Base-by-base conservation (phyloP, 768 basidiomycete species). In the Auricularia heimuer region DNA sequence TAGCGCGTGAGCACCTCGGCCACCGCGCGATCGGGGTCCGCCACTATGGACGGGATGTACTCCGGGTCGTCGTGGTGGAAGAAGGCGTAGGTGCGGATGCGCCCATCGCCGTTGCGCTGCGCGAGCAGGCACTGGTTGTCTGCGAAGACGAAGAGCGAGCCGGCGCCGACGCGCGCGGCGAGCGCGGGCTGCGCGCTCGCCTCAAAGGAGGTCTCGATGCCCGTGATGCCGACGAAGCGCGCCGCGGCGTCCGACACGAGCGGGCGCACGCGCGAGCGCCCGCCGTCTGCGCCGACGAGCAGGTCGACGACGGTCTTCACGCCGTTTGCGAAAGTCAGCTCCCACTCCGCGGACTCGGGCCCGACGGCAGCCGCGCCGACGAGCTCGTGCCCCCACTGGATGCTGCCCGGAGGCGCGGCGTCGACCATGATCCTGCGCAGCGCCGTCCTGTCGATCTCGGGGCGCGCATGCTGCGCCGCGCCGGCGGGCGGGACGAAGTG, bases 261-360 rank as follows among this genome's bases (percentile, higher is more conserved):
- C 16, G 67, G 65, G 11, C 73, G 70, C 14, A 69, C 66, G 62
- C 65, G 60, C 4, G 72, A 72, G 65, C 67, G 73, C 3, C 72
- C 66, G 3, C 73, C 73, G 56, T 74, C 73, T 3, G 72, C 72
- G 12, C 73, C 73, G 8, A 74, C 61, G 29, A 74, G 54, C 56
- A 69, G 47, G 47, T 51, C 47, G 47, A 51, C 47, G 21, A 21
- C 21, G 14, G 47, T 51, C 47, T 18, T 51, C 4, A 12, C 16
- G 10, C 47, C 47, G 47, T 51, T 51, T 3, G 47, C 47, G 16
- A 51, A 51, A 1, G 47, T 21, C 18, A 51, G 47, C 47, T 51
- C 47, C 47, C 47, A 51, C 21, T 51, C 16, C 8, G 8, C 47
- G 11, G 8, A 12, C 16, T 18, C 21, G 24, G 24, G 24, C 24